These are phyloP conservation scores for Trichosporon ovoides DNA, from an alignment of 1,284 basidiomycete species.

Conservation along the genomic window DNA sequence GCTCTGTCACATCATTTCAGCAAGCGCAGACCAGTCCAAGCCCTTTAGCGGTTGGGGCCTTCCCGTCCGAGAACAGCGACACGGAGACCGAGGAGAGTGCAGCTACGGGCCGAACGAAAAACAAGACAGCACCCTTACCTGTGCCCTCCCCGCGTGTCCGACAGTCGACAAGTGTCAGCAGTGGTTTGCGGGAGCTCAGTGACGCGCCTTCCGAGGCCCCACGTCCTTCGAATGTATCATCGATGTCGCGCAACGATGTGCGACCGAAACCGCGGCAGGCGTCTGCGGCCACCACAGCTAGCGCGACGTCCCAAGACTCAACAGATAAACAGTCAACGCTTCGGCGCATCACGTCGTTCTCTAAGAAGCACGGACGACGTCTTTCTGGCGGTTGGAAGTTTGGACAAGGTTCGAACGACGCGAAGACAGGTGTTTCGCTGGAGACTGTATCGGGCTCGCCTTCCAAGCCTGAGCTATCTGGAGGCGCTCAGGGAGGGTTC, in stretches of 20 bases:
- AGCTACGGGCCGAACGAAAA: background rate
- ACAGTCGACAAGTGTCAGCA: background rate
- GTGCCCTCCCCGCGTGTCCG: background rate
- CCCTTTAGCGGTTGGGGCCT: background rate
- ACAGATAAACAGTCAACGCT: constrained; percentile 21
- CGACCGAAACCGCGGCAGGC: background rate
- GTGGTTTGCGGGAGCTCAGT: background rate
- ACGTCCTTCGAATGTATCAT: background rate
- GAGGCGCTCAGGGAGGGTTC: background rate
- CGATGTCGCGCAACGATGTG: background rate
- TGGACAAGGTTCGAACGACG: constrained; percentile 10
- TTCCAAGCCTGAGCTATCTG: constrained; percentile 20
- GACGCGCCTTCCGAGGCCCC: background rate
- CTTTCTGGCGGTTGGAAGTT: constrained; percentile 44
- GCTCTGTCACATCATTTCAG: background rate
- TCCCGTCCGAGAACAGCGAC: constrained; percentile 17
- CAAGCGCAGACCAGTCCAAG: constrained; percentile 1
- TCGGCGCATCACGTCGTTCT: constrained; percentile 31
- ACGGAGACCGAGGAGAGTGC: constrained; percentile 24
- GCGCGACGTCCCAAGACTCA: background rate
- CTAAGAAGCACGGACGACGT: constrained; percentile 39
- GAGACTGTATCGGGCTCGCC: constrained; percentile 38
- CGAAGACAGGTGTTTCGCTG: constrained; percentile 4
- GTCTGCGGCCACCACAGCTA: background rate
- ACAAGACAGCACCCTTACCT: background rate